A percentile compares a stretch with the other conserved stretches of the same genome.
These are phyloP conservation scores for Bromus sterilis DNA, from an alignment of 176 grass and related monocot species.

Conservation along the genomic window DNA sequence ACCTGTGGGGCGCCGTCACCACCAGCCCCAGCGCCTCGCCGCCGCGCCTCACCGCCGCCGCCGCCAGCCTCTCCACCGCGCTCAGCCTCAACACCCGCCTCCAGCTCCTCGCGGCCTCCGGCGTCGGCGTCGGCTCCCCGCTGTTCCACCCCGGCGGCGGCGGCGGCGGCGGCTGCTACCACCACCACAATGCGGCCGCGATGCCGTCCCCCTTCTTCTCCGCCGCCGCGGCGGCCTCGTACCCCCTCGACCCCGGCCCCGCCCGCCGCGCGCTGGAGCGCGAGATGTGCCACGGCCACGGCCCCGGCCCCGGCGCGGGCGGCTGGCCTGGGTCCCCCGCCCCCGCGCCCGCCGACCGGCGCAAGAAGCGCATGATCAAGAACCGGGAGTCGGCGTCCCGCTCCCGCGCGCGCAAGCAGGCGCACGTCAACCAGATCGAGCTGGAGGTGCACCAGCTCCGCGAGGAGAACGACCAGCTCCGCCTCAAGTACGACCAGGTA, in stretches of 20 bases:
- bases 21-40: constrained; percentile 25
- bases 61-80: constrained; percentile 27
- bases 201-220: constrained; percentile 6
- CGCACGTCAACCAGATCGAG: constrained; percentile 36
- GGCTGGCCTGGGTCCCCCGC: neutral
- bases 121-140: neutral
- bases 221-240: neutral
- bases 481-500: constrained; percentile 42
- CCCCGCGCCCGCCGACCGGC: constrained; percentile 7
- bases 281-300: neutral
- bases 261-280: constrained; percentile 5
- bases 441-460: constrained; percentile 30
- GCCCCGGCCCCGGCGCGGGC: neutral
- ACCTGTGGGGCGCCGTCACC: constrained; percentile 33
- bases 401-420: constrained; percentile 67
- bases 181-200: constrained; percentile 22
- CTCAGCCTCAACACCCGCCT: constrained; percentile 43
- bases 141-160: neutral
- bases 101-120: constrained; percentile 5
- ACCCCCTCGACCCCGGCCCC: neutral
- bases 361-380: constrained; percentile 70
- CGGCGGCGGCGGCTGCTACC: neutral
- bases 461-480: constrained; percentile 41
- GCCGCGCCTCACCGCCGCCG: neutral
- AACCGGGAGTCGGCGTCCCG: constrained; percentile 73